phyloP scores from a whole-genome alignment of 805 yeast genomes.

The Wickerhamomyces pijperi region DNA sequence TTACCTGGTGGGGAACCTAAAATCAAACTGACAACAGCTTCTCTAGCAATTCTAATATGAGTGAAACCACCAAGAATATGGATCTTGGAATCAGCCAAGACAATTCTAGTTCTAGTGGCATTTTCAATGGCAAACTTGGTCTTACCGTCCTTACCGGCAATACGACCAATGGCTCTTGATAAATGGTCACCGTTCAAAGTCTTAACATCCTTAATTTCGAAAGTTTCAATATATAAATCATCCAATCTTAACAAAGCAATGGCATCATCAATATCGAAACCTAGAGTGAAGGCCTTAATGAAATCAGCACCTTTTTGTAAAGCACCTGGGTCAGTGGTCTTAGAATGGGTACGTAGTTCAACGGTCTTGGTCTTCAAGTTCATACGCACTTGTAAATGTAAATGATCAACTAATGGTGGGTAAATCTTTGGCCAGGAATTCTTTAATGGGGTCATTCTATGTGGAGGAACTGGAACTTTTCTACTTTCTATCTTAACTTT shows the following conservation, averaged over 20 bases:
- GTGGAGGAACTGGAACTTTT: constrained; percentile 92
- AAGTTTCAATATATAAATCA: constrained; percentile 93
- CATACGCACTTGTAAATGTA: constrained; percentile 94
- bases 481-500: constrained; percentile 75
- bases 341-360: constrained; percentile 70
- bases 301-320: constrained; percentile 97
- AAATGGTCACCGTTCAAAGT: constrained; percentile 93
- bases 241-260: constrained; percentile 89
- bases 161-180: constrained; percentile 98
- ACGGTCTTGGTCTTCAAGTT: constrained; percentile 80
- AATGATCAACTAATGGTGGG: constrained; percentile 90
- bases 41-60: constrained; percentile 97
- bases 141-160: constrained; percentile 99
- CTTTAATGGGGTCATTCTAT: constrained; percentile 90
- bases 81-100: constrained; percentile 90
- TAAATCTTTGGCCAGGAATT: constrained; percentile 87
- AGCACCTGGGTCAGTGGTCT: constrained; percentile 86
- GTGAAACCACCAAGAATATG: constrained; percentile 96
- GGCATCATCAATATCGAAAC: constrained; percentile 95
- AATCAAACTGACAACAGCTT: constrained; percentile 87
- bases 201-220: constrained; percentile 94
- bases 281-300: constrained; percentile 87
- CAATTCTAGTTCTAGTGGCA: constrained; percentile 96
- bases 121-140: constrained; percentile 98
- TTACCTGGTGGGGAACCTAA: constrained; percentile 98